Evolutionary conservation across 2,329 filamentous ascomycete species (phyloP).

Genomic region (Septoria linicola): DNA sequence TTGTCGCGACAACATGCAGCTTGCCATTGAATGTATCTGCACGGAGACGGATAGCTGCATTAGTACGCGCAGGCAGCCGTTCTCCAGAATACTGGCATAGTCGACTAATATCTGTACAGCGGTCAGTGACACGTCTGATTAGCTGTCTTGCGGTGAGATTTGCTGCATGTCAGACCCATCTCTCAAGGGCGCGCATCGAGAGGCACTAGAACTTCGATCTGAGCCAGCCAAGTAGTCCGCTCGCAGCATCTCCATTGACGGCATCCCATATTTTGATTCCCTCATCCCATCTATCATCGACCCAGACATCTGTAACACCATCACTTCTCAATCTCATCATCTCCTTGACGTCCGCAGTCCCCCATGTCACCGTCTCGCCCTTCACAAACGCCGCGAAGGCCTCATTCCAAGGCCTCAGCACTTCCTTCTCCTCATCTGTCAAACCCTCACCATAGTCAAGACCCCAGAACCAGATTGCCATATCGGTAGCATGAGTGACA

Average conservation of each 20-base stretch:
- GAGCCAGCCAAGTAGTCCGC: conserved; percentile 28
- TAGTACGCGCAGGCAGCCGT: too few relatives aligned
- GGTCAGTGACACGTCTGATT: too few relatives aligned
- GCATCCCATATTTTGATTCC: conserved; percentile 51
- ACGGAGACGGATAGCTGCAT: too few relatives aligned
- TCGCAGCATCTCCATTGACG: conserved; percentile 32
- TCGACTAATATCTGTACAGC: too few relatives aligned
- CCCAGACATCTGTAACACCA: conserved; percentile 48
- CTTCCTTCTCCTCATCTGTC: conserved; percentile 45
- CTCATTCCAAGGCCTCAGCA: conserved; percentile 43
- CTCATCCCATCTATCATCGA: conserved; percentile 49
- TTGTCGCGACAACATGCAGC: too few relatives aligned
- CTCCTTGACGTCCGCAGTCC: conserved; percentile 37
- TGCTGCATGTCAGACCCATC: not conserved
- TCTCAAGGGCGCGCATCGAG: not conserved
- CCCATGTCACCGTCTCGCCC: conserved; percentile 45
- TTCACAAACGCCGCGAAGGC: conserved; percentile 44
- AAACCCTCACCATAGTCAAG: conserved; percentile 44
- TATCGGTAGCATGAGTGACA: conserved; percentile 56
- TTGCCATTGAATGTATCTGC: too few relatives aligned
- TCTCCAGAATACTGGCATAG: too few relatives aligned
- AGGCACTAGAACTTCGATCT: conserved; percentile 25
- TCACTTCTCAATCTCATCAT: conserved; percentile 48
- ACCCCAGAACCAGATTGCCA: conserved; percentile 58
- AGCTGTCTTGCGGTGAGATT: not conserved